phyloP scores from a whole-genome alignment of 176 grass and related monocot species.

The Phragmites australis region DNA sequence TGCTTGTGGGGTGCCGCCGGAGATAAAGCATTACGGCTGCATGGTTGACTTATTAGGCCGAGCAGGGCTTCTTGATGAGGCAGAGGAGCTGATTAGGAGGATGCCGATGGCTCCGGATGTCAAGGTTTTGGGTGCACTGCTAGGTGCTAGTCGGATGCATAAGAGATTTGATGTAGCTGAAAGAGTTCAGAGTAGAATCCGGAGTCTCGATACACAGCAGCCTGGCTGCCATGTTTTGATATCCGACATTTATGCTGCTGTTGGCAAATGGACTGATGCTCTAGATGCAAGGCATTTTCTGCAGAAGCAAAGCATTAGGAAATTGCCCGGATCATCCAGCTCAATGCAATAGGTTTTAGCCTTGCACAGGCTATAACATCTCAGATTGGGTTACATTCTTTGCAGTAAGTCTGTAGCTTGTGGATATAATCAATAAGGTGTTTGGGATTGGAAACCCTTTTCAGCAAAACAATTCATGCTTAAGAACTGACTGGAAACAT shows the following conservation, averaged over 20 bases:
- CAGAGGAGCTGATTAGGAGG: slow-evolving; percentile 47
- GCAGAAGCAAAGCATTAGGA: slow-evolving; percentile 44
- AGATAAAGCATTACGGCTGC: slow-evolving; percentile 72
- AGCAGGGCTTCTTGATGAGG: slow-evolving; percentile 71
- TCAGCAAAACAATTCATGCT: background rate
- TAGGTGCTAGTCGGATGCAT: slow-evolving; percentile 62
- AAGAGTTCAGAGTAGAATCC: slow-evolving; percentile 46
- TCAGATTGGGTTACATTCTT: background rate
- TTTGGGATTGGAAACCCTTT: background rate
- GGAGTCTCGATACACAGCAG: slow-evolving; percentile 25
- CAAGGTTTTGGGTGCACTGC: slow-evolving; percentile 56
- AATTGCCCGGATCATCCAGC: slow-evolving; percentile 53
- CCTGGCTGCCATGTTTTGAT: slow-evolving; percentile 60
- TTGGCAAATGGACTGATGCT: slow-evolving; percentile 55
- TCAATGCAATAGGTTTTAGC: slow-evolving; percentile 36
- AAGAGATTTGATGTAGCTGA: slow-evolving; percentile 57
- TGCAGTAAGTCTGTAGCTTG: background rate
- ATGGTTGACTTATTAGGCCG: slow-evolving; percentile 77
- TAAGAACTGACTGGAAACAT: slow-evolving; percentile 1
- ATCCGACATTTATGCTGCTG: slow-evolving; percentile 55
- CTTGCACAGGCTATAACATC: background rate
- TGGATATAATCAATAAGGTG: background rate
- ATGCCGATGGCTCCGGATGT: slow-evolving; percentile 67
- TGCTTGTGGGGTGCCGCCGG: slow-evolving; percentile 40
- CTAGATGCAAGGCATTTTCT: slow-evolving; percentile 44